A percentile compares a stretch with the other conserved stretches of the same genome.
These are phyloP conservation scores for Veloporphyrellus conicus DNA, from an alignment of 1,284 basidiomycete species.

Conservation along the genomic window DNA sequence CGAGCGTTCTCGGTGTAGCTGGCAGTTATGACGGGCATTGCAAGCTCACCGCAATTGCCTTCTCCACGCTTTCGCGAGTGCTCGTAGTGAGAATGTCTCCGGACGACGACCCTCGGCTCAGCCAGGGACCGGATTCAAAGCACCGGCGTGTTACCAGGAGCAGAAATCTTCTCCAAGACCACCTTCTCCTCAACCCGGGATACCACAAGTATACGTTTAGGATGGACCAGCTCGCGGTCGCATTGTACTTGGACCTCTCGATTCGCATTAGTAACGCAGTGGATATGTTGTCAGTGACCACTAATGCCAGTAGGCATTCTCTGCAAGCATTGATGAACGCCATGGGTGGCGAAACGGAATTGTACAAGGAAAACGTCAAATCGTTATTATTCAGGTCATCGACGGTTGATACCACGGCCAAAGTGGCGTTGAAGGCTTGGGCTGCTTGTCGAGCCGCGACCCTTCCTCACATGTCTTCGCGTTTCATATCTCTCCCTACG, in stretches of 20 bases:
- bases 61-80: slow-evolving; percentile 34
- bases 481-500: slow-evolving; percentile 15
- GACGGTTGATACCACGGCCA: slow-evolving; percentile 3
- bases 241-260: slow-evolving; percentile 40
- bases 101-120: background rate
- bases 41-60: slow-evolving; percentile 34
- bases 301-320: slow-evolving; percentile 31
- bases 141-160: slow-evolving; percentile 19
- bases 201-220: slow-evolving; percentile 39
- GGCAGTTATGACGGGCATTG: slow-evolving; percentile 37
- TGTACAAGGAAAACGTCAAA: slow-evolving; percentile 33
- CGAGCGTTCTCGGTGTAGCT: slow-evolving; percentile 35
- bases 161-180: slow-evolving; percentile 27
- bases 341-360: slow-evolving; percentile 34
- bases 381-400: slow-evolving; percentile 38
- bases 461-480: slow-evolving; percentile 17
- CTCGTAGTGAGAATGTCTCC: slow-evolving; percentile 34
- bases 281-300: slow-evolving; percentile 41
- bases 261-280: slow-evolving; percentile 40
- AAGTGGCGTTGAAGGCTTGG: slow-evolving; percentile 44
- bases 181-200: slow-evolving; percentile 31
- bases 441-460: slow-evolving; percentile 35
- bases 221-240: slow-evolving; percentile 42
- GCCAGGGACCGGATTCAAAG: slow-evolving; percentile 3
- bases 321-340: slow-evolving; percentile 36